Base-by-base conservation (phyloP, 2,329 filamentous ascomycete genomes). In the Trichoderma sp. region DNA sequence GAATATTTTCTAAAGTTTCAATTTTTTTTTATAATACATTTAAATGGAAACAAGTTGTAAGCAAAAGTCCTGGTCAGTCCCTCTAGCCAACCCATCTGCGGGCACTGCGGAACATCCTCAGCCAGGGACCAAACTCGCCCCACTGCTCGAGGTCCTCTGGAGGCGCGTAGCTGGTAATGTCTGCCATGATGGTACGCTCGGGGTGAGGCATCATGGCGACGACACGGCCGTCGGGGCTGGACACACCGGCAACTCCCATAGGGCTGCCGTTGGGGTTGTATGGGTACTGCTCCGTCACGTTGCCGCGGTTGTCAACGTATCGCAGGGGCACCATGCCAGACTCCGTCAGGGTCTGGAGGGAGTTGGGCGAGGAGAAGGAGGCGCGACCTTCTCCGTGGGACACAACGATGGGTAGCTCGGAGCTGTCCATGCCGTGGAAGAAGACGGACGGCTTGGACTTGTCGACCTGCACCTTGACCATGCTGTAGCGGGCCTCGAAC, bases 151-250 rank as follows among this genome's bases (percentile, higher is more conserved):
- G 72, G 70, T 88, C 83, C 40, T 81, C 81, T 4, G 75, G 75
- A 8, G 93, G 91, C 71, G 91, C 82, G 79, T 90, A 97, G 79
- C 92, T 95, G 59, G 86, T 89, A 71, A 94, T 90, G 70, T 93
- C 92, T 69, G 88, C 89, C 83, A 96, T 83, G 70, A 97, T 89
- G 19, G 92, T 96, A n/a, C 94, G 88, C 83, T 97, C 94, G 0
- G 94, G 94, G 79, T 97, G 94, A 71, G 94, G 94, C 94, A 97
- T 97, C 82, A 97, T 88, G 7, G 93, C 93, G 73, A 97, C 80
- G 1, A 96, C 92, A 69, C 92, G 87, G 14, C 94, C 94, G 77
- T 97, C 91, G 55, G 83, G 86, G 75, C 88, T 94, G 74, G 91
- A 85, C 31, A 96, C 91, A 77, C 90, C 93, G 0, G 94, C 92